These are phyloP conservation scores for Juglanconis oblonga DNA, from an alignment of 2,329 filamentous ascomycete genomes.

Conservation along the genomic window DNA sequence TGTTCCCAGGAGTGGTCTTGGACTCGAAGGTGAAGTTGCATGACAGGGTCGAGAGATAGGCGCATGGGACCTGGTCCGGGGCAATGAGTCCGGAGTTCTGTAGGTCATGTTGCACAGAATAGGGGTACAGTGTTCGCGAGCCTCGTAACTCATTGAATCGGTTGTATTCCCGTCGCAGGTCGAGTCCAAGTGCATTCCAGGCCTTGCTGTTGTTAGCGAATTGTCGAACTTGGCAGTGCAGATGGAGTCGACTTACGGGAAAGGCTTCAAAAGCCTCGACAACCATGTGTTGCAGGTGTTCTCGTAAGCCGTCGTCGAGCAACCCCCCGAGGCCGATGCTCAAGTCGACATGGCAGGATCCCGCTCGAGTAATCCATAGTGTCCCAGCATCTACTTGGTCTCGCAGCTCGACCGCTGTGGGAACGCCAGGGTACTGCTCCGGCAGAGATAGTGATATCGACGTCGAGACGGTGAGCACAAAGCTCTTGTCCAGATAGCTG, in stretches of 20 bases:
- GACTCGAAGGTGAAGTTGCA: conserved; percentile 4
- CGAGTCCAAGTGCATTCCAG: conserved; percentile 10
- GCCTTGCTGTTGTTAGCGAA: conserved; percentile 5
- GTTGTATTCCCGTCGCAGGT: conserved; percentile 6
- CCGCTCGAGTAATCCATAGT: conserved; percentile 14
- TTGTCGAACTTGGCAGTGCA: neutral
- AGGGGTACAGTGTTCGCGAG: conserved; percentile 1
- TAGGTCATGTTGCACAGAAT: conserved; percentile 9
- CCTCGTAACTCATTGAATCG: neutral
- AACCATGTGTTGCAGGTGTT: neutral
- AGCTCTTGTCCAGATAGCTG: conserved; percentile 4
- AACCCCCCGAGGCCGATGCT: neutral
- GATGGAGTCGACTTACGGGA: neutral
- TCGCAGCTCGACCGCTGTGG: conserved; percentile 4
- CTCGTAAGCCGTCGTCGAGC: neutral
- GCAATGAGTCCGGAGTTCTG: neutral
- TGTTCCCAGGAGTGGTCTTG: neutral
- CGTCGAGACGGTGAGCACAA: conserved; percentile 6
- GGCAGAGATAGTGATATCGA: conserved; percentile 6
- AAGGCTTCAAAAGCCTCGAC: conserved; percentile 2
- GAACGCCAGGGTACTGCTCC: neutral
- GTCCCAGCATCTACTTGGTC: conserved; percentile 11
- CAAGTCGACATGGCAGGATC: conserved; percentile 9
- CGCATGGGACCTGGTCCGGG: conserved; percentile 3
- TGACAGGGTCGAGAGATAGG: conserved; percentile 1